Base-by-base conservation (phyloP, 179 eudicot genomes). In the Carnegiea gigantea region DNA sequence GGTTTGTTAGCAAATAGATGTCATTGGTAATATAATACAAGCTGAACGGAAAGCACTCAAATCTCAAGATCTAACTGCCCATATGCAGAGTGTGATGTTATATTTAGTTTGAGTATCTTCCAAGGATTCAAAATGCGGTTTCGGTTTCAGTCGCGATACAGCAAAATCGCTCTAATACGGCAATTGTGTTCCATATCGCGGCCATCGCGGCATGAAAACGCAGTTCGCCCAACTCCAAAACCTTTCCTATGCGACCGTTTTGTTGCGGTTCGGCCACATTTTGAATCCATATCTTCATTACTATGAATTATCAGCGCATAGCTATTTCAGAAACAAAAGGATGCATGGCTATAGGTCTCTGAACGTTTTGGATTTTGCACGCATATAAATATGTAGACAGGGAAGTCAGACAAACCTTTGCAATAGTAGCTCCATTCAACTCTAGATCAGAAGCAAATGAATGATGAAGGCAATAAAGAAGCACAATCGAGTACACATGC, bases 401-500 rank as follows among this genome's bases (percentile, higher is more conserved):
- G 78, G 44, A 57, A 67, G 72, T 26, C 12, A 21, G 18, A 80
- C 54, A 49, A 76, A 84, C 98, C 99, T 90, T 90, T 87, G 95
- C 84, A 70, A 90, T 75, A 82, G 77, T 76, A 70, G 81, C 84
- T 71, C 94, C 92, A 77, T 78, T 77, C 30, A 86, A 82, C 78
- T 87, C 88, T 49, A 91, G 82, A 82, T 83, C 80, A 59, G 92
- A 84, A 43, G 85, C 77, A 83, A 70, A 86, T 77, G 81, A 89
- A 72, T 82, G 73, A 82, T 86, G 86, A 84, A 95, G 91, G 86
- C 99, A 95, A 84, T 86, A 83, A 76, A 92, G 75, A 82, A 95
- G 85, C 83, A 92, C 88, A n/a, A 90, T 83, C 80, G 99, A 88
- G 83, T 89, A 90, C 54, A 95, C 90, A 84, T 93, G 94, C 53